Evolutionary conservation across 345 rosid genomes (phyloP).

Genomic region (Gossypium longicalyx): DNA sequence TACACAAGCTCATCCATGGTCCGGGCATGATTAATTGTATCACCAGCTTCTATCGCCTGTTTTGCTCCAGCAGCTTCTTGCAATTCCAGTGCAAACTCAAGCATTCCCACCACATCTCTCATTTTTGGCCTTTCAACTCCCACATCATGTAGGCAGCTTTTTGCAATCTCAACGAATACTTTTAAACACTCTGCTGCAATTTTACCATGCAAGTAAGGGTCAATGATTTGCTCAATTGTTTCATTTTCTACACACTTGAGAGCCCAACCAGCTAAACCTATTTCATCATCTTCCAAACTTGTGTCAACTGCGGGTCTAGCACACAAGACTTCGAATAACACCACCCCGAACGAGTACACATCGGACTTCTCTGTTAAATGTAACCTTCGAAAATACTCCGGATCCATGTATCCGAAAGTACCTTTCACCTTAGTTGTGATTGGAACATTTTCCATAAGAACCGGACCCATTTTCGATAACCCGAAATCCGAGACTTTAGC

Average conservation of each 20-base stretch:
- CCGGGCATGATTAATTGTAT: too few relatives aligned
- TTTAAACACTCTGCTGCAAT: constrained; percentile 12
- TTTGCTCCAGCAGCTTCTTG: background rate
- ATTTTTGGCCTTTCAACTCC: constrained; percentile 22
- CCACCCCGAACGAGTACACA: constrained; percentile 32
- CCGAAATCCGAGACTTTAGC: constrained; percentile 31
- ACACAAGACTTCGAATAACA: constrained; percentile 22
- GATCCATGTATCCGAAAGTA: constrained; percentile 30
- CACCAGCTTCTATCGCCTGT: too few relatives aligned
- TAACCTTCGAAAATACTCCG: constrained; percentile 18
- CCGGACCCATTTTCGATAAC: constrained; percentile 19
- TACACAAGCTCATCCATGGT: too few relatives aligned
- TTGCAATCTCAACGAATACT: constrained; percentile 12
- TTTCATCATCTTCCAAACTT: background rate
- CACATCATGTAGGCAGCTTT: constrained; percentile 13
- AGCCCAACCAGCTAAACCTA: constrained; percentile 20
- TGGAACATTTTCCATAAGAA: constrained; percentile 5
- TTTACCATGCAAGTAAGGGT: constrained; percentile 14
- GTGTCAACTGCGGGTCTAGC: constrained; percentile 18
- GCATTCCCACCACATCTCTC: constrained; percentile 22
- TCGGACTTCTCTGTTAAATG: constrained; percentile 30
- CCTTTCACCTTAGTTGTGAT: constrained; percentile 29
- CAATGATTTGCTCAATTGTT: constrained; percentile 16
- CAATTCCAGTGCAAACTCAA: background rate
- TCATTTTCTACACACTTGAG: constrained; percentile 6